These are phyloP conservation scores for Pythium coloratum DNA, from an alignment of 352 stramenopile genomes.

Conservation along the genomic window DNA sequence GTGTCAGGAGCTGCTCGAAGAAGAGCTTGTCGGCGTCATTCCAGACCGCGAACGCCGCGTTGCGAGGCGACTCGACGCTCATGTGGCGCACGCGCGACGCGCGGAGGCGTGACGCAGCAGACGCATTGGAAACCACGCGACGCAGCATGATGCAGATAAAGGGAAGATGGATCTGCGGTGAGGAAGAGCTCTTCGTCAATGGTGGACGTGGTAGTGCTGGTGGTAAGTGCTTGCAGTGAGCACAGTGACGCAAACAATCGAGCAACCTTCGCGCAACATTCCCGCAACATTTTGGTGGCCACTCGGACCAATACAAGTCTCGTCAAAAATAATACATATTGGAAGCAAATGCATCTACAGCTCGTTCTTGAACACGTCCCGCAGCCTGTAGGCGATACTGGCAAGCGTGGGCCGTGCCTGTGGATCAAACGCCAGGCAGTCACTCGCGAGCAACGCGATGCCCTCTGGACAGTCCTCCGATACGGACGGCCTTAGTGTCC, in stretches of 20 bases:
- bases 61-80: constrained; percentile 30
- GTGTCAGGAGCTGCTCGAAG: constrained; percentile 63
- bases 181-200: background rate
- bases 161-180: background rate
- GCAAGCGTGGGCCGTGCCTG: no score
- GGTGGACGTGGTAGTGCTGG: background rate
- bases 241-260: constrained; percentile 22
- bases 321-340: no score
- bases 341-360: background rate
- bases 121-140: background rate
- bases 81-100: constrained; percentile 22
- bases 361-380: no score
- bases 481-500: no score
- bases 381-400: no score
- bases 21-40: constrained; percentile 59
- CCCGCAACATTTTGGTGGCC: constrained; percentile 2
- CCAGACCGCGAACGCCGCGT: constrained; percentile 49
- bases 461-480: no score
- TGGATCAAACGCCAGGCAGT: no score
- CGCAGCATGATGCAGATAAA: background rate
- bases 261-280: constrained; percentile 17
- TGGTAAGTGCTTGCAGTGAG: background rate
- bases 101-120: constrained; percentile 9
- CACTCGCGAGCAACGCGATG: no score
- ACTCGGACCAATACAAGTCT: no score